Conservation (phyloP, 192 early-diverging fungal genomes). For the Dispira simplex region DNA sequence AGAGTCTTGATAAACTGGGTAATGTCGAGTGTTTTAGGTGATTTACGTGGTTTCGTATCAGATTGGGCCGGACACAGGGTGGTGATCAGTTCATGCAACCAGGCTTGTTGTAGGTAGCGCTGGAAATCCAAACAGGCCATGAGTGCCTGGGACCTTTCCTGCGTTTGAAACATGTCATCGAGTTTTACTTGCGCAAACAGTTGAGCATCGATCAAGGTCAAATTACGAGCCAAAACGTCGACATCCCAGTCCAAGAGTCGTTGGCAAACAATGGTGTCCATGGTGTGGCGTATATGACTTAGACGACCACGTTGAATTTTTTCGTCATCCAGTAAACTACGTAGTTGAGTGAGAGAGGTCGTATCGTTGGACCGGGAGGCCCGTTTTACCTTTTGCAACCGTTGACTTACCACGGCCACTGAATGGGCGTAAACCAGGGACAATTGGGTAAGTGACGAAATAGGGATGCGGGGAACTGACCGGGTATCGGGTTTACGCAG, state of each 20-base stretch:
- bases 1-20: background rate
- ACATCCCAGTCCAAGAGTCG: background rate
- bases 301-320: conserved; percentile 6
- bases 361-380: background rate
- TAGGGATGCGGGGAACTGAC: background rate
- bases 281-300: conserved; percentile 1
- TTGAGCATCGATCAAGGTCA: background rate
- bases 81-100: background rate
- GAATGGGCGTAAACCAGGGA: conserved; percentile 9
- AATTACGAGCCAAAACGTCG: background rate
- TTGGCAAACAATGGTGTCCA: background rate
- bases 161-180: background rate
- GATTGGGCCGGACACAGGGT: background rate
- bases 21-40: background rate
- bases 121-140: background rate
- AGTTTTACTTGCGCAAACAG: background rate
- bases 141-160: background rate
- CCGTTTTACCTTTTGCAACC: background rate
- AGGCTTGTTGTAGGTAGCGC: conserved; percentile 3
- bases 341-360: background rate
- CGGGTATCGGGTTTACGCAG: too few species aligned
- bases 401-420: background rate
- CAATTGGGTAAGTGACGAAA: conserved; percentile 4
- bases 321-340: background rate
- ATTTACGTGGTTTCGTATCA: background rate